Conservation (phyloP, 768 basidiomycete species). For the Tricholoma saponaceum region DNA sequence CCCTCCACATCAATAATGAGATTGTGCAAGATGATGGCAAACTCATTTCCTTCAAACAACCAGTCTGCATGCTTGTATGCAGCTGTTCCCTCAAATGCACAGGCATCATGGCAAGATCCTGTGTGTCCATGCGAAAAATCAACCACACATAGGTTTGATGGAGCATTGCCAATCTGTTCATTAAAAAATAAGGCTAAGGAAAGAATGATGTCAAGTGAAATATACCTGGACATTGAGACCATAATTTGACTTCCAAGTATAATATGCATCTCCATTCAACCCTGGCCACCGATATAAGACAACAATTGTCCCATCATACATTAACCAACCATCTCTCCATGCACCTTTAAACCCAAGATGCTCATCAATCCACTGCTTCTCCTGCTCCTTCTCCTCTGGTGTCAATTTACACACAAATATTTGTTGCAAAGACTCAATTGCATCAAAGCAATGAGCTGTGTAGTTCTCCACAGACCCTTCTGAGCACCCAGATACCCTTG, state of each 20-base stretch:
- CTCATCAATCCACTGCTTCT: slow-evolving; percentile 32
- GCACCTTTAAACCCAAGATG: slow-evolving; percentile 24
- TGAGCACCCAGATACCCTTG: too few relatives aligned
- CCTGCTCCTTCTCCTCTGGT: slow-evolving; percentile 27
- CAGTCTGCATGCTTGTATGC: slow-evolving; percentile 11
- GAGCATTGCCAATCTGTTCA: too few relatives aligned
- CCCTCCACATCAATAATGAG: too few relatives aligned
- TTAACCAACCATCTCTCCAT: slow-evolving; percentile 30
- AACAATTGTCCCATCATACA: slow-evolving; percentile 15
- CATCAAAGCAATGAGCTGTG: too few relatives aligned
- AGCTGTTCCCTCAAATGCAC: slow-evolving; percentile 13
- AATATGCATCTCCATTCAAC: slow-evolving; percentile 29
- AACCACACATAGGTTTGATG: too few relatives aligned
- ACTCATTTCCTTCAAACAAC: slow-evolving; percentile 12
- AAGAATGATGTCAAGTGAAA: too few relatives aligned
- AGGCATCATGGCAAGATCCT: slow-evolving; percentile 18
- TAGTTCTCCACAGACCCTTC: too few relatives aligned
- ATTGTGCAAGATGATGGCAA: too few relatives aligned
- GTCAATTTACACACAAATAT: slow-evolving; percentile 24
- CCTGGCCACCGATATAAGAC: slow-evolving; percentile 8
- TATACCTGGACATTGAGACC: too few relatives aligned
- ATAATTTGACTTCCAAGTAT: slow-evolving; percentile 30
- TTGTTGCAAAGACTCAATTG: too few relatives aligned
- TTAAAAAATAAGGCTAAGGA: too few relatives aligned
- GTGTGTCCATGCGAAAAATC: slow-evolving; percentile 6